Evolutionary conservation across 306 rosid genomes (phyloP).

Genomic region (Ormosia semicastrata): DNA sequence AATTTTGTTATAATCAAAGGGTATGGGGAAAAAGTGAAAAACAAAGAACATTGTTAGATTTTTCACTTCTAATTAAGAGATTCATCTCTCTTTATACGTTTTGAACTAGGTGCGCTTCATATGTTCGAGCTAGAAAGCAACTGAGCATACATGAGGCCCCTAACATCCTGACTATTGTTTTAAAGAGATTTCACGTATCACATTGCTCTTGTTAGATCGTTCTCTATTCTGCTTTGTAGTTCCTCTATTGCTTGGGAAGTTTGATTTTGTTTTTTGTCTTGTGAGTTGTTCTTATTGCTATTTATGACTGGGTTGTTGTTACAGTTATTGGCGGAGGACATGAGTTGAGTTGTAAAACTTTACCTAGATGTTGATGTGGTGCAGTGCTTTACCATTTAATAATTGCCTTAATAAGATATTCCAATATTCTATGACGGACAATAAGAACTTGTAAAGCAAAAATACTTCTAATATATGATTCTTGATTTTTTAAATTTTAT

Average conservation of each 20-base stretch:
- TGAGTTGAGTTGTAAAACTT: not conserved
- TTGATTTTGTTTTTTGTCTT: slow-evolving; percentile 12
- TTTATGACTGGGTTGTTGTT: not conserved
- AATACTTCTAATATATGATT: not conserved
- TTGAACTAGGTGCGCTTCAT: slow-evolving; percentile 66
- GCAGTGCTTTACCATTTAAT: not conserved
- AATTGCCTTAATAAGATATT: not conserved
- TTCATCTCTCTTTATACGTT: slow-evolving; percentile 14
- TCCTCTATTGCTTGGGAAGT: slow-evolving; percentile 4
- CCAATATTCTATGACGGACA: not conserved
- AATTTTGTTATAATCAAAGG: not conserved
- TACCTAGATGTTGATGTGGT: not conserved
- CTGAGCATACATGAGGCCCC: slow-evolving; percentile 89
- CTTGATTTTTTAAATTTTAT: not conserved
- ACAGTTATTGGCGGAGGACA: not conserved
- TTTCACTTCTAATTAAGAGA: slow-evolving; percentile 18
- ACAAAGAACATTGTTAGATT: not conserved
- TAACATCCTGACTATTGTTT: slow-evolving; percentile 75
- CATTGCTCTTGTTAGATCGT: not conserved
- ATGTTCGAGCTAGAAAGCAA: slow-evolving; percentile 81
- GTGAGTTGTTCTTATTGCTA: slow-evolving; percentile 4
- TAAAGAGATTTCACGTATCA: slow-evolving; percentile 88
- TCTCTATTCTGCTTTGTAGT: not conserved
- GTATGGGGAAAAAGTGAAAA: not conserved
- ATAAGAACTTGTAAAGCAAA: not conserved